These are phyloP conservation scores for Aspergillus proliferans DNA, from an alignment of 2,329 filamentous ascomycete genomes.

Conservation along the genomic window DNA sequence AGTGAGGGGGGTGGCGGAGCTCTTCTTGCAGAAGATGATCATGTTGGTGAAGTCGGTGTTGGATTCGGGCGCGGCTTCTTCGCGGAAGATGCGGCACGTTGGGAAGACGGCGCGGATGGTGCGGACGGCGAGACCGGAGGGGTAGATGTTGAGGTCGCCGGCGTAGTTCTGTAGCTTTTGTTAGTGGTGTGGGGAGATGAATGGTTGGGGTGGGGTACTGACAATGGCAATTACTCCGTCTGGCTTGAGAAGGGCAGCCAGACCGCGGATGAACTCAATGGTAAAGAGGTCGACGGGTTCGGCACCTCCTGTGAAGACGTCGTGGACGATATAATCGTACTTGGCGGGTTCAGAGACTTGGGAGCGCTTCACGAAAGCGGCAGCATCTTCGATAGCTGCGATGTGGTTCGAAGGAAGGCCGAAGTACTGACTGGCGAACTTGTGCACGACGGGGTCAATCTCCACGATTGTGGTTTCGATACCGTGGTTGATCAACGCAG, in stretches of 20 bases:
- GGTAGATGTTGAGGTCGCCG: conserved; percentile 71
- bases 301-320: conserved; percentile 94
- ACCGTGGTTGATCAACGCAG: conserved; percentile 77
- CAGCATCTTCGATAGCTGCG: conserved; percentile 74
- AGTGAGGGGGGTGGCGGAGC: conserved; percentile 40
- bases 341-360: conserved; percentile 37
- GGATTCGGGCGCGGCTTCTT: conserved; percentile 53
- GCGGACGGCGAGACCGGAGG: conserved; percentile 70
- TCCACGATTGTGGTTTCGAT: conserved; percentile 92
- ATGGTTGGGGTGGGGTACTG: conserved; percentile 30
- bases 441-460: conserved; percentile 82
- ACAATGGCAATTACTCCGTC: conserved; percentile 84
- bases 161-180: conserved; percentile 70
- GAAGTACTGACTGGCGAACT: conserved; percentile 80
- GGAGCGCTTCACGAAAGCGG: conserved; percentile 55
- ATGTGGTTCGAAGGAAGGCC: conserved; percentile 69
- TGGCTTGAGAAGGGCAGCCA: conserved; percentile 65
- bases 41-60: conserved; percentile 84
- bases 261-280: conserved; percentile 67
- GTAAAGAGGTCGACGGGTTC: conserved; percentile 89
- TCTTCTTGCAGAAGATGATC: conserved; percentile 86
- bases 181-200: conserved; percentile 6
- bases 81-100: conserved; percentile 85
- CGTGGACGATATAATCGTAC: conserved; percentile 93
- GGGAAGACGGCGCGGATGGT: conserved; percentile 80